phyloP scores from a whole-genome alignment of 2,329 filamentous ascomycete species.

The Chrysoporthe cubensis region DNA sequence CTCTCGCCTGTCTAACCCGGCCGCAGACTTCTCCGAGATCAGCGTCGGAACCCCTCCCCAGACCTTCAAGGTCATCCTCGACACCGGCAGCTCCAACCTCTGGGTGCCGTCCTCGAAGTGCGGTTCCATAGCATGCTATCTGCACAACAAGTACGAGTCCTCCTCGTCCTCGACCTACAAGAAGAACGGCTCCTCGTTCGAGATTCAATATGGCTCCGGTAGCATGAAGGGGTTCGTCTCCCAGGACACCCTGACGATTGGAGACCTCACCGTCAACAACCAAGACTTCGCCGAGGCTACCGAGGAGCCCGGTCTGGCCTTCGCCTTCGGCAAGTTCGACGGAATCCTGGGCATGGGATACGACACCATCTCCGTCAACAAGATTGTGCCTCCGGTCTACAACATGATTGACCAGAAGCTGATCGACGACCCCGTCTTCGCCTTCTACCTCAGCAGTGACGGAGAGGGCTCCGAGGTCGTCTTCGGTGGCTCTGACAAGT shows the following conservation, averaged over 20 bases:
- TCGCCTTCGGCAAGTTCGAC: slow-evolving; percentile 96
- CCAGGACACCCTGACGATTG: slow-evolving; percentile 82
- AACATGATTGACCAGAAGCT: slow-evolving; percentile 89
- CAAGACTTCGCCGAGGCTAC: slow-evolving; percentile 98
- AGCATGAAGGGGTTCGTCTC: slow-evolving; percentile 93
- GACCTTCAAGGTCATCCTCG: slow-evolving; percentile 96
- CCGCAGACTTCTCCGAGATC: slow-evolving; percentile 93
- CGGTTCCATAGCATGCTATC: slow-evolving; percentile 95
- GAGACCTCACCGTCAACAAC: slow-evolving; percentile 83
- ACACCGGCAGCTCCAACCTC: slow-evolving; percentile 98
- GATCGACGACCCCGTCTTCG: slow-evolving; percentile 89
- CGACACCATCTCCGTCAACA: slow-evolving; percentile 96
- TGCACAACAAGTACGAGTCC: slow-evolving; percentile 96
- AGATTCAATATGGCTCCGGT: slow-evolving; percentile 94
- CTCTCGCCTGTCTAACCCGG: slow-evolving; percentile 2
- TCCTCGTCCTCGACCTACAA: slow-evolving; percentile 87
- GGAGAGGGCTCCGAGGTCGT: slow-evolving; percentile 81
- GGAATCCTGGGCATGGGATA: slow-evolving; percentile 95
- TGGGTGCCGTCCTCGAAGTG: slow-evolving; percentile 95
- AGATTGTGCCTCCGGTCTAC: slow-evolving; percentile 94
- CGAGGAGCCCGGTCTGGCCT: slow-evolving; percentile 91
- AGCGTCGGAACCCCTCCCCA: slow-evolving; percentile 89
- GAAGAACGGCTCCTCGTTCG: slow-evolving; percentile 89
- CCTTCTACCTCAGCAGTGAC: slow-evolving; percentile 89
- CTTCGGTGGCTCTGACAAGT: slow-evolving; percentile 86